Evolutionary conservation across 495 filamentous ascomycete species (phyloP).

Genomic region (Oidiodendron maius): DNA sequence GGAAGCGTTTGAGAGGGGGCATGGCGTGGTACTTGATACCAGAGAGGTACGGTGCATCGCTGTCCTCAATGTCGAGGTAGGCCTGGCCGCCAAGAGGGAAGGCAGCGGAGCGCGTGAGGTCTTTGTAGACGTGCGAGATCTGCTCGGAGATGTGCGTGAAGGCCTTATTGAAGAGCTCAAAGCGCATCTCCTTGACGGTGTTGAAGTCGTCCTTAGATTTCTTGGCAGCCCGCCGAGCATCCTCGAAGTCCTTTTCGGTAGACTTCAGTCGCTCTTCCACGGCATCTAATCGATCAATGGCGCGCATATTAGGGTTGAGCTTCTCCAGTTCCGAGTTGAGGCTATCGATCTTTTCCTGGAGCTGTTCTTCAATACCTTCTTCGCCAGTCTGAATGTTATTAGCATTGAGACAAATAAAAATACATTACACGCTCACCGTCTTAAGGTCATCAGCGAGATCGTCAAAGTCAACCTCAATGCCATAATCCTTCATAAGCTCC

Average conservation of each 20-base stretch:
- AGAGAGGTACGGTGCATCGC: constrained; percentile 77
- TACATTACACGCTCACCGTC: constrained; percentile 46
- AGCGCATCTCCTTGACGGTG: constrained; percentile 71
- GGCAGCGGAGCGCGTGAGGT: constrained; percentile 77
- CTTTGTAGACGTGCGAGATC: constrained; percentile 89
- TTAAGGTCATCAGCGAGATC: constrained; percentile 80
- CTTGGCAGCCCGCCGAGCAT: constrained; percentile 65
- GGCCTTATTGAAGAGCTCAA: constrained; percentile 88
- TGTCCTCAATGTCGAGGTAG: constrained; percentile 87
- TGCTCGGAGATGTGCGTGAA: constrained; percentile 93
- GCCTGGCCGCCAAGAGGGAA: constrained; percentile 91
- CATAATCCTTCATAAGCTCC: constrained; percentile 68
- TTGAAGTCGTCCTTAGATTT: constrained; percentile 78
- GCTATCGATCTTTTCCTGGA: constrained; percentile 69
- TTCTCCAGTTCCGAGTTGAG: constrained; percentile 79
- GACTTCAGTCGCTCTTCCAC: constrained; percentile 77
- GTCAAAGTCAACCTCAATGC: constrained; percentile 87
- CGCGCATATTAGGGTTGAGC: constrained; percentile 92
- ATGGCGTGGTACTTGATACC: constrained; percentile 98
- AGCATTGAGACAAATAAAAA: not conserved
- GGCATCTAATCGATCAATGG: constrained; percentile 83
- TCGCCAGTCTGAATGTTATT: constrained; percentile 49
- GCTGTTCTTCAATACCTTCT: constrained; percentile 66
- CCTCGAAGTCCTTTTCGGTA: constrained; percentile 85
- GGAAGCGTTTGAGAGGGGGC: constrained; percentile 96